Conservation (phyloP, 2,329 filamentous ascomycete genomes). For the Phoma sp. region DNA sequence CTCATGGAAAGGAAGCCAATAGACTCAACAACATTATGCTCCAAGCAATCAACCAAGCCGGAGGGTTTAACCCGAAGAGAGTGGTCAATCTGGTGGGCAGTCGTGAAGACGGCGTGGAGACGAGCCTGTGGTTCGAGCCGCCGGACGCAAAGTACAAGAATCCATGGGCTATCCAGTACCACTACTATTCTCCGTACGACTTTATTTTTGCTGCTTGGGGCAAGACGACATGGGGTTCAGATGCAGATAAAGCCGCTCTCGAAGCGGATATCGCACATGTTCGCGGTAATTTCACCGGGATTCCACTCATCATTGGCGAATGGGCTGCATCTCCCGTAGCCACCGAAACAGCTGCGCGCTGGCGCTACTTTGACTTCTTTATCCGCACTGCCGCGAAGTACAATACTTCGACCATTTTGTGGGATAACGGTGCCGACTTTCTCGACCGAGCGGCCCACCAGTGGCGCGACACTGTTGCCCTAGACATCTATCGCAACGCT, state of each 20-base stretch:
- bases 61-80: conserved; percentile 61
- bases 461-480: conserved; percentile 59
- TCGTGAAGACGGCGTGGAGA: conserved; percentile 59
- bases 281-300: conserved; percentile 60
- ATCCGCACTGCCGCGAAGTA: conserved; percentile 57
- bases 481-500: conserved; percentile 57
- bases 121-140: conserved; percentile 60
- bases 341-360: conserved; percentile 62
- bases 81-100: conserved; percentile 63
- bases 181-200: conserved; percentile 64
- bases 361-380: conserved; percentile 64
- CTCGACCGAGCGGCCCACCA: conserved; percentile 56
- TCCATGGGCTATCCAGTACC: conserved; percentile 66
- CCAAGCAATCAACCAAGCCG: conserved; percentile 58
- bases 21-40: conserved; percentile 64
- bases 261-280: conserved; percentile 59
- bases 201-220: conserved; percentile 59
- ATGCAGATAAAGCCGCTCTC: conserved; percentile 58
- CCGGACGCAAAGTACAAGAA: conserved; percentile 57
- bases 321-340: conserved; percentile 59
- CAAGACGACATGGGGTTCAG: conserved; percentile 65
- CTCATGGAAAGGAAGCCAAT: conserved; percentile 59
- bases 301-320: conserved; percentile 65
- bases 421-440: conserved; percentile 66
- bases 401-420: conserved; percentile 59